phyloP scores from a whole-genome alignment of 257 asterid species.

The Solanum pinnatisectum region DNA sequence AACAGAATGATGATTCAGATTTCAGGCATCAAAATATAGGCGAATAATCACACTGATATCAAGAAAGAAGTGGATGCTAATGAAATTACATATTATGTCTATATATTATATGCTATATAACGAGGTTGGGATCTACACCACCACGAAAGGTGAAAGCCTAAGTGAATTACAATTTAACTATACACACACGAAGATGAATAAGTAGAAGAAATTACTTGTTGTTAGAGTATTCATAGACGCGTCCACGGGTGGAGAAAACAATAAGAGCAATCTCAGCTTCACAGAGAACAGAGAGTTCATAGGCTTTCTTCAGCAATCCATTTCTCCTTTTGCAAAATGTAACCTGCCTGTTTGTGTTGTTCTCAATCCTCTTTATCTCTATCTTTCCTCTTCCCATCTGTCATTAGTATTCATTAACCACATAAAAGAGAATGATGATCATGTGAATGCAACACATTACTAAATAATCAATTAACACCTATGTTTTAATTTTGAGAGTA shows the following conservation, averaged over 20 bases:
- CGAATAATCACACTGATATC: background rate
- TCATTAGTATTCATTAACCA: background rate
- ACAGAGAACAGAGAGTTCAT: slow-evolving; percentile 69
- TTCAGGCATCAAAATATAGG: background rate
- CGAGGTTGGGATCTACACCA: background rate
- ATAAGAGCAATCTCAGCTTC: slow-evolving; percentile 82
- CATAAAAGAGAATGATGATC: background rate
- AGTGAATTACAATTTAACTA: background rate
- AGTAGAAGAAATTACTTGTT: slow-evolving; percentile 34
- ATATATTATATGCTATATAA: background rate
- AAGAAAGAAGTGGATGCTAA: background rate
- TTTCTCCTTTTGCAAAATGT: slow-evolving; percentile 84
- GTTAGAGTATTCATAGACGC: slow-evolving; percentile 73
- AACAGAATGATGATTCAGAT: accelerated
- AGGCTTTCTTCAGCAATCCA: slow-evolving; percentile 76
- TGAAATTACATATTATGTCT: background rate
- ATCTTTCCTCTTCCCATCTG: slow-evolving; percentile 77
- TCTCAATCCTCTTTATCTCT: slow-evolving; percentile 83
- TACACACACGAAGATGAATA: background rate
- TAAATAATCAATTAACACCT: background rate
- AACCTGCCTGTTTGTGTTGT: slow-evolving; percentile 74
- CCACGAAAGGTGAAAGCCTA: too few species aligned
- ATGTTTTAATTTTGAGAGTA: background rate
- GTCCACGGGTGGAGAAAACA: slow-evolving; percentile 87
- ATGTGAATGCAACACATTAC: background rate